A percentile compares a stretch with the other conserved stretches of the same genome.
Conservation (phyloP, 225 moss, liverwort and hornwort genomes). For the Pseudoscleropodium purum region DNA sequence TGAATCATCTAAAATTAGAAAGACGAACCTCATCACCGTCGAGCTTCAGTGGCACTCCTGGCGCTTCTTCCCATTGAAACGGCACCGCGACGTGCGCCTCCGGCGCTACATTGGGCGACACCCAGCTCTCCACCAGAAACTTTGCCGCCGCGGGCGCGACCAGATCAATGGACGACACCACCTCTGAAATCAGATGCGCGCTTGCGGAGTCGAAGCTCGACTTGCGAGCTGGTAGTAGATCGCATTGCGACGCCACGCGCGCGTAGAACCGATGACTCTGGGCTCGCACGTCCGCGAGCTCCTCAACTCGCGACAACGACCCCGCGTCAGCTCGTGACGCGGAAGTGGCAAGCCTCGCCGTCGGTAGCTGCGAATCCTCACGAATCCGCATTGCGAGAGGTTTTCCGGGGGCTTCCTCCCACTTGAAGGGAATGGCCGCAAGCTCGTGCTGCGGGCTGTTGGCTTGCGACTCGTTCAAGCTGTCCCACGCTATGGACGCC, state of each 20-base stretch:
- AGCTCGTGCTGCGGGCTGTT: slow-evolving; percentile 50
- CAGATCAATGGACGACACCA: slow-evolving; percentile 4
- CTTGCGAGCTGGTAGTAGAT: not conserved
- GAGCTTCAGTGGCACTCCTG: not conserved
- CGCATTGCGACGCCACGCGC: not conserved
- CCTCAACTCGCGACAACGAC: not conserved
- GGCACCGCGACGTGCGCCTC: slow-evolving; percentile 10
- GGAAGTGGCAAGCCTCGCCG: not conserved
- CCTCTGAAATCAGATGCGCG: slow-evolving; percentile 2
- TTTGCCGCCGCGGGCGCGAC: slow-evolving; percentile 14
- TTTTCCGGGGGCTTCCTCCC: slow-evolving; percentile 92
- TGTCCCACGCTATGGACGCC: slow-evolving; percentile 62
- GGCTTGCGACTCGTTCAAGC: slow-evolving; percentile 36
- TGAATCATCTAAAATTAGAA: not conserved
- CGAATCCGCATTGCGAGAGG: slow-evolving; percentile 19
- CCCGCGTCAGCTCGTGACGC: not conserved
- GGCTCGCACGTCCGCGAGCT: not conserved
- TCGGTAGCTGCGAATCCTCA: not conserved
- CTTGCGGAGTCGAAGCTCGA: slow-evolving; percentile 11
- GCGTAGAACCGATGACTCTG: slow-evolving; percentile 8
- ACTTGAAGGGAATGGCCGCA: slow-evolving; percentile 77
- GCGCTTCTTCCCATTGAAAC: slow-evolving; percentile 8
- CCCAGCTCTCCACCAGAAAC: slow-evolving; percentile 13
- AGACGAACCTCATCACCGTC: not conserved
- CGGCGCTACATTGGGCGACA: not conserved